These are phyloP conservation scores for Cytospora paraplurivora DNA, from an alignment of 2,329 filamentous ascomycete genomes.

Conservation along the genomic window DNA sequence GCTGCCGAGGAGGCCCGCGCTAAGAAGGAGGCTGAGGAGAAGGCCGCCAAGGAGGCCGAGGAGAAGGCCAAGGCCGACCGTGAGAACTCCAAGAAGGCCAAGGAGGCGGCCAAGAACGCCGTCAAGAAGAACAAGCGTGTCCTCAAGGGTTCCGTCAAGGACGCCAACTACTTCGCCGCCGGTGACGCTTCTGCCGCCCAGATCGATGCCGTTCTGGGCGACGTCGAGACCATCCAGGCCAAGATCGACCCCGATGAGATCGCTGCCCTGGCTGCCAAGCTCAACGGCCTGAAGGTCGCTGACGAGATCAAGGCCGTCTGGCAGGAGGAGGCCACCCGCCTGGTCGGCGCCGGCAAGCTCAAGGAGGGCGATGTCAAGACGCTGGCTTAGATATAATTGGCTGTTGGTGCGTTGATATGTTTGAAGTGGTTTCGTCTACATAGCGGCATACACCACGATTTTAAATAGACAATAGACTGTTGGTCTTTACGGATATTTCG, in stretches of 20 bases:
- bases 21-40: conserved; percentile 81
- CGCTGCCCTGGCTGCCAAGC: conserved; percentile 76
- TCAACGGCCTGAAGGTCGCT: conserved; percentile 76
- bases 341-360: conserved; percentile 80
- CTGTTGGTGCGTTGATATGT: neutral
- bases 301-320: conserved; percentile 86
- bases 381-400: conserved; percentile 42
- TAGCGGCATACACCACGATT: conserved; percentile 10
- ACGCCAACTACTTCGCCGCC: conserved; percentile 90
- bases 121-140: conserved; percentile 99
- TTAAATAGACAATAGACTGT: conserved; percentile 17
- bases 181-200: conserved; percentile 73
- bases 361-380: conserved; percentile 81
- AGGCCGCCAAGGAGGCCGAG: conserved; percentile 80
- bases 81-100: conserved; percentile 89
- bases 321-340: conserved; percentile 73
- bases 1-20: conserved; percentile 81
- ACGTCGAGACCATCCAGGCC: conserved; percentile 83
- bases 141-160: conserved; percentile 90
- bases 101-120: conserved; percentile 97
- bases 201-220: conserved; percentile 80
- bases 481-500: neutral
- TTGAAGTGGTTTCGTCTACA: neutral
- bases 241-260: conserved; percentile 93
- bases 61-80: conserved; percentile 82